Percentiles rank a stretch among this genome's conserved stretches.
Evolutionary conservation across 2,329 filamentous ascomycete genomes (phyloP).

Genomic region (Xylogone sp.): DNA sequence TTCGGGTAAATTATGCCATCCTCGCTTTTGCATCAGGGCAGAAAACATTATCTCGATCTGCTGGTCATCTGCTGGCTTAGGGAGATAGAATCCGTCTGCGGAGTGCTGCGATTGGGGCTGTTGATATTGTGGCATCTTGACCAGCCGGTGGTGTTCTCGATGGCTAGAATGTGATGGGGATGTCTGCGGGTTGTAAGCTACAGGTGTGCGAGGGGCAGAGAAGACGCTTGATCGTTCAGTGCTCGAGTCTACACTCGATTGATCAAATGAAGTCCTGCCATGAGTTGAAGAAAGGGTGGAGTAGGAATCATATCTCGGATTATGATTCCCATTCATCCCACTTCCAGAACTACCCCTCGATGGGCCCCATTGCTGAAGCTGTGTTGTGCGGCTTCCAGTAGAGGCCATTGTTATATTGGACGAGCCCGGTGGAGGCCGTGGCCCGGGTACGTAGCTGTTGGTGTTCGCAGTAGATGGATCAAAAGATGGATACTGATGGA

Average conservation of each 20-base stretch:
- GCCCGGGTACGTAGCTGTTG: constrained; percentile 52
- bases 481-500: constrained; percentile 82
- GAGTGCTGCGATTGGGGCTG: not conserved
- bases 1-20: constrained; percentile 95
- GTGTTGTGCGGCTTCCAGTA: constrained; percentile 64
- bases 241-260: constrained; percentile 61
- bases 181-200: constrained; percentile 50
- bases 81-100: constrained; percentile 51
- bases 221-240: constrained; percentile 53
- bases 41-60: constrained; percentile 89
- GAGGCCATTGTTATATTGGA: constrained; percentile 68
- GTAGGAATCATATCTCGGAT: constrained; percentile 62
- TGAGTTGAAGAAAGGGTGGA: constrained; percentile 35
- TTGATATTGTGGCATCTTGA: constrained; percentile 41
- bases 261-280: constrained; percentile 52
- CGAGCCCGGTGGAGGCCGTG: constrained; percentile 54
- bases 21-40: constrained; percentile 93
- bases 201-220: constrained; percentile 52
- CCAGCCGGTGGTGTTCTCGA: constrained; percentile 53
- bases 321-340: constrained; percentile 46
- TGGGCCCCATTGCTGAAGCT: constrained; percentile 75
- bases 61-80: constrained; percentile 73
- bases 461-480: constrained; percentile 49
- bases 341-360: constrained; percentile 50
- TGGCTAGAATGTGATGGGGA: constrained; percentile 21